Evolutionary conservation across 2,329 filamentous ascomycete species (phyloP).

Genomic region (Colletotrichum liriopes): DNA sequence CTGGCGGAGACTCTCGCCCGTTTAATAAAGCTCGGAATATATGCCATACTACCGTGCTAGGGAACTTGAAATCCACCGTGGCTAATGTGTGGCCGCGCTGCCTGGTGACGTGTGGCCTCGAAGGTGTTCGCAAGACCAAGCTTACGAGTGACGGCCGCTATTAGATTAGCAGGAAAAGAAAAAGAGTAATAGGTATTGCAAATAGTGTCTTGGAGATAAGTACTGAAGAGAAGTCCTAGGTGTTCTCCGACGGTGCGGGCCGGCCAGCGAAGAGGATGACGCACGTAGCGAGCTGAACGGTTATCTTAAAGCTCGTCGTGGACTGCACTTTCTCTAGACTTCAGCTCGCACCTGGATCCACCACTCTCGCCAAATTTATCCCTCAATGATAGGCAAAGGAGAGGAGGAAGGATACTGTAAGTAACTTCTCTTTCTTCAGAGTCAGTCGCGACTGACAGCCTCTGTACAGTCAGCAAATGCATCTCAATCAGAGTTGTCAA

Average conservation of each 20-base stretch:
- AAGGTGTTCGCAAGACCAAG: neutral
- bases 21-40: constrained; percentile 12
- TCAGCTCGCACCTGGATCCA: too few relatives aligned
- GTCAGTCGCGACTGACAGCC: neutral
- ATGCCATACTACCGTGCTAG: neutral
- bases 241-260: neutral
- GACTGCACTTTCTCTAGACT: neutral
- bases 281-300: neutral
- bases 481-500: neutral
- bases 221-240: neutral
- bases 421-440: neutral
- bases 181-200: neutral
- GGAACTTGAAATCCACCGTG: neutral
- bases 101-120: neutral
- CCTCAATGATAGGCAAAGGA: too few relatives aligned
- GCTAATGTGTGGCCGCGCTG: neutral
- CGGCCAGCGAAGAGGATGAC: too few relatives aligned
- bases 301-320: neutral
- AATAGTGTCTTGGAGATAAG: neutral
- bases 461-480: neutral
- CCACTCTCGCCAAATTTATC: neutral
- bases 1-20: neutral
- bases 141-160: neutral
- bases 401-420: neutral
- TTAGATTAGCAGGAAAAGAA: neutral